Conservation (phyloP, 257 asterid genomes). For the Capsicum chinense region DNA sequence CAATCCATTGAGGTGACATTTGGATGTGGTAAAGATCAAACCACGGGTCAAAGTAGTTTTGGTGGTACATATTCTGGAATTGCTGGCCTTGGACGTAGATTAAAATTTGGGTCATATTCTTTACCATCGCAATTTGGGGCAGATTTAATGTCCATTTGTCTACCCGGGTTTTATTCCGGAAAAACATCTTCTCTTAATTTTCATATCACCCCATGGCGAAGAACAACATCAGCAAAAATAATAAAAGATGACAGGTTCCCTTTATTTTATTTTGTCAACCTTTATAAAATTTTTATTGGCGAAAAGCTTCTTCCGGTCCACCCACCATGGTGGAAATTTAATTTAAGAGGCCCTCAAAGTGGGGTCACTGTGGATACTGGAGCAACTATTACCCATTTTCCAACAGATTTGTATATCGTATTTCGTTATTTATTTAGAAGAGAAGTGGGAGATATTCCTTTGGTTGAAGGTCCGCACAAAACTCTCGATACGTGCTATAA, state of each 20-base stretch:
- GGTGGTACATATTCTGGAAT: not conserved
- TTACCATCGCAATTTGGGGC: not conserved
- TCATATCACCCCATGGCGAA: not conserved
- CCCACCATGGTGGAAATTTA: conserved; percentile 4
- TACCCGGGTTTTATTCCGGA: not conserved
- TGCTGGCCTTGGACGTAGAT: not conserved
- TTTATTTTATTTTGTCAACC: not conserved
- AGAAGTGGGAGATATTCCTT: not conserved
- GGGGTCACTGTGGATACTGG: not conserved
- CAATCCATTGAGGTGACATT: not conserved
- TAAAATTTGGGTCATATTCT: not conserved
- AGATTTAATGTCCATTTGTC: not conserved
- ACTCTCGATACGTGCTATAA: not conserved
- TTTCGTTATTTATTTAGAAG: not conserved
- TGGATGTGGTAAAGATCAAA: conserved; percentile 19
- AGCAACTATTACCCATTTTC: not conserved
- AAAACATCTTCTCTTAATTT: not conserved
- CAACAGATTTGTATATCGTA: not conserved
- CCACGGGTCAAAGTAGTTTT: not conserved
- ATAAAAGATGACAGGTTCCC: not conserved
- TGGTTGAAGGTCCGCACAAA: not conserved
- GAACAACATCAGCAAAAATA: not conserved
- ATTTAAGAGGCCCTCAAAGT: not conserved
- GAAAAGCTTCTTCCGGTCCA: not conserved
- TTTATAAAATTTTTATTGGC: not conserved